Evolutionary conservation across 192 early-diverging fungal species (phyloP).

Genomic region (Chytriomyces sp.): DNA sequence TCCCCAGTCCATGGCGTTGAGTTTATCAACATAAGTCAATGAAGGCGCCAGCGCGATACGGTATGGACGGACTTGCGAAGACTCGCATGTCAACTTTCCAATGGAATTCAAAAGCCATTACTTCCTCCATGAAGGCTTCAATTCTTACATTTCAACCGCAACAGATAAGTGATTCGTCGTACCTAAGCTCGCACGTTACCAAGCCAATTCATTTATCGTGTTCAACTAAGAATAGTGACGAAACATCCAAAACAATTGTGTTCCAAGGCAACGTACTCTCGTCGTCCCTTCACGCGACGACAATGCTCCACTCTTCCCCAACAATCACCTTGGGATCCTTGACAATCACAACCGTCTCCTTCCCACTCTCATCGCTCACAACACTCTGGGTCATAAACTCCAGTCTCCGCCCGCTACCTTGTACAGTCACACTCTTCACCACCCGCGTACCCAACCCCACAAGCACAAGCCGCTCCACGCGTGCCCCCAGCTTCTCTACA

Average conservation of each 20-base stretch:
- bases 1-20: too few relatives aligned
- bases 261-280: neutral
- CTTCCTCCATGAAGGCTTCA: too few relatives aligned
- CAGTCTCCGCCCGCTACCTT: conserved; percentile 21
- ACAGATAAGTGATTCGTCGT: too few relatives aligned
- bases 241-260: neutral
- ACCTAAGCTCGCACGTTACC: too few relatives aligned
- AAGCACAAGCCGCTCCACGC: conserved; percentile 61
- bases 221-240: too few relatives aligned
- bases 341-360: conserved; percentile 29
- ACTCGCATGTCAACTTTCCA: too few relatives aligned
- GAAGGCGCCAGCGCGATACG: too few relatives aligned
- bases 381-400: conserved; percentile 25
- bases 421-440: conserved; percentile 25
- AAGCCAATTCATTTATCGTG: too few relatives aligned
- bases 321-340: conserved; percentile 47
- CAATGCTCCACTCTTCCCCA: conserved; percentile 39
- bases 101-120: too few relatives aligned
- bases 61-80: too few relatives aligned
- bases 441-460: conserved; percentile 41
- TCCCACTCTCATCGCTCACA: neutral
- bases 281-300: conserved; percentile 29
- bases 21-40: too few relatives aligned
- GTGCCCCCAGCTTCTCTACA: conserved; percentile 19
- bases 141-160: too few relatives aligned